These are phyloP conservation scores for Magnusiomyces tetraspermus DNA, from an alignment of 1,139 yeast genomes.

Conservation along the genomic window DNA sequence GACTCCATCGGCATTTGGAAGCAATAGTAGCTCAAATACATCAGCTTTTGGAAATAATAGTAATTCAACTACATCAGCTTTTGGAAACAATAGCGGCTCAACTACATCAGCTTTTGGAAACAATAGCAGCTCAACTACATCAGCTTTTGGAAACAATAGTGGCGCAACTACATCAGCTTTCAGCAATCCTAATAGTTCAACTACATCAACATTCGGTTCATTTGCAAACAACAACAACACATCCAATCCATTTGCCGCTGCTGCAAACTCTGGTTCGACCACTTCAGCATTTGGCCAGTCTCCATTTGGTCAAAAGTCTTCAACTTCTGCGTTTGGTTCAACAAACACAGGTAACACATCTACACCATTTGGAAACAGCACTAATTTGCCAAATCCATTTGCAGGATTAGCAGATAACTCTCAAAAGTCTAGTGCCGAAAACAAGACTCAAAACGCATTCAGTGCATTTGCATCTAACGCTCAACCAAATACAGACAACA, in stretches of 20 bases:
- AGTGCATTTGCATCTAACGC: too few species aligned
- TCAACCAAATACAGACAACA: too few species aligned
- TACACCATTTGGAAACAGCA: constrained; percentile 6
- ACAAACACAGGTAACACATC: neutral
- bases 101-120: constrained; percentile 1
- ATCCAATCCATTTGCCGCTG: constrained; percentile 19
- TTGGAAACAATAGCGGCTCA: neutral
- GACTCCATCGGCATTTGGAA: neutral
- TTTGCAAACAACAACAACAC: constrained; percentile 1
- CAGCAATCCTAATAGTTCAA: neutral
- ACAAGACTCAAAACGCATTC: neutral
- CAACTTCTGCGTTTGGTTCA: neutral
- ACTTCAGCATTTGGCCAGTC: constrained; percentile 6
- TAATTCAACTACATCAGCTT: neutral
- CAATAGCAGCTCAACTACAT: neutral
- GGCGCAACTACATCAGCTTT: neutral
- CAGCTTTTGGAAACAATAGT: constrained; percentile 1
- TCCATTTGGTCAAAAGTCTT: neutral
- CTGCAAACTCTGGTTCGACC: constrained; percentile 24
- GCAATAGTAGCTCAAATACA: neutral
- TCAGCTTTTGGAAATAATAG: constrained; percentile 9
- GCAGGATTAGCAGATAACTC: neutral
- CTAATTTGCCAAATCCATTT: neutral
- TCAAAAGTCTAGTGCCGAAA: neutral
- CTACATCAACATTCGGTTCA: neutral